Conservation (phyloP, 345 rosid species). For the Stellera chamaejasme region DNA sequence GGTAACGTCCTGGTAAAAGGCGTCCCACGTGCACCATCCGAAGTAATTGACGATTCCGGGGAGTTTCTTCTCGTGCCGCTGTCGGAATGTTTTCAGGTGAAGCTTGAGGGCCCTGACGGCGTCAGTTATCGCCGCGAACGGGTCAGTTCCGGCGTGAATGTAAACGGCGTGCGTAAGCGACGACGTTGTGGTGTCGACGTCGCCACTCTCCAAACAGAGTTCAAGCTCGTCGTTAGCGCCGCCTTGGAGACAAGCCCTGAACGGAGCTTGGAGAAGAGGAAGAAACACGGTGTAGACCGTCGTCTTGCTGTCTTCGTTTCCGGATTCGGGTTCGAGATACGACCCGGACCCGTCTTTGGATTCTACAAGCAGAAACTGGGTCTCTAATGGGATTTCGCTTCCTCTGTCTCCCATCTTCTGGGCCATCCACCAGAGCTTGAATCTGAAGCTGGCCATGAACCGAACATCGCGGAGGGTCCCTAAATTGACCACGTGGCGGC, state of each 20-base stretch:
- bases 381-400: constrained; percentile 69
- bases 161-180: constrained; percentile 62
- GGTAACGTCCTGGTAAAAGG: constrained; percentile 87
- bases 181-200: constrained; percentile 46
- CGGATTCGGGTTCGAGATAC: constrained; percentile 53
- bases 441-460: constrained; percentile 90
- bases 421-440: constrained; percentile 99
- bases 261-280: constrained; percentile 76
- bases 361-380: constrained; percentile 74
- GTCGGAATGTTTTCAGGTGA: constrained; percentile 75
- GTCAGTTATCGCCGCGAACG: constrained; percentile 61
- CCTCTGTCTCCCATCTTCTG: constrained; percentile 84
- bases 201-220: constrained; percentile 94
- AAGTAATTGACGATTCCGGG: constrained; percentile 76
- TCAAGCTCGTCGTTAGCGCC: constrained; percentile 61
- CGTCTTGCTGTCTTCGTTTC: constrained; percentile 45
- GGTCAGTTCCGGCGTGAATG: constrained; percentile 75
- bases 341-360: constrained; percentile 53
- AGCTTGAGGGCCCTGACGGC: constrained; percentile 58
- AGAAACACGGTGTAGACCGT: constrained; percentile 77
- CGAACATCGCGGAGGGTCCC: constrained; percentile 66
- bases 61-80: constrained; percentile 78
- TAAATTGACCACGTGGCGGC: constrained; percentile 55
- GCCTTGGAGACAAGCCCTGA: constrained; percentile 77
- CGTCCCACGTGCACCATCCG: constrained; percentile 99